Conservation (phyloP, 139 green algal species). For the Coelastrella sp. region DNA sequence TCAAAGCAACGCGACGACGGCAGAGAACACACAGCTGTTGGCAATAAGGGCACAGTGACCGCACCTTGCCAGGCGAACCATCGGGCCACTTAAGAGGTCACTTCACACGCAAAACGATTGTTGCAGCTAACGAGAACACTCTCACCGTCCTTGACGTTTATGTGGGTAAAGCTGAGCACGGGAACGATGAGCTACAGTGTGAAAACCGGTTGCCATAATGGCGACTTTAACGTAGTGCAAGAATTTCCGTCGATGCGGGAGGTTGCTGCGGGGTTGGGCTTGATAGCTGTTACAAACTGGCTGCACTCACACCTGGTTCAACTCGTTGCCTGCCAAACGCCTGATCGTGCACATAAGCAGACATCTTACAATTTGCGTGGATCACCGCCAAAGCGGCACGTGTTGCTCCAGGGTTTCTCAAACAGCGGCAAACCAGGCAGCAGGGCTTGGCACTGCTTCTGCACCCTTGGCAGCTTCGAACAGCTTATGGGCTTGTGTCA, state of each 20-base stretch:
- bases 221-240: background rate
- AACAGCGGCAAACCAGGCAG: background rate
- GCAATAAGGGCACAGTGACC: background rate
- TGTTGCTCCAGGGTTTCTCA: background rate
- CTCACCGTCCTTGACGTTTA: background rate
- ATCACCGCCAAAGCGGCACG: background rate
- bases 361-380: background rate
- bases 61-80: background rate
- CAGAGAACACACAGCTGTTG: background rate
- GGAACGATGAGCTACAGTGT: background rate
- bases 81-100: background rate
- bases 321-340: background rate
- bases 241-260: background rate
- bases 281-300: conserved; percentile 12
- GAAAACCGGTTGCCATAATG: background rate
- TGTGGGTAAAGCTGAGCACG: background rate
- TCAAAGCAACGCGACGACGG: background rate
- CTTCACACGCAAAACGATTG: background rate
- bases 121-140: background rate
- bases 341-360: background rate
- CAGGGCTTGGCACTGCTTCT: background rate
- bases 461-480: background rate
- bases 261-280: background rate
- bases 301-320: background rate
- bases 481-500: background rate